A percentile compares a stretch with the other conserved stretches of the same genome.
These are phyloP conservation scores for Hydnomerulius pinastri DNA, from an alignment of 768 basidiomycete genomes.

Conservation along the genomic window DNA sequence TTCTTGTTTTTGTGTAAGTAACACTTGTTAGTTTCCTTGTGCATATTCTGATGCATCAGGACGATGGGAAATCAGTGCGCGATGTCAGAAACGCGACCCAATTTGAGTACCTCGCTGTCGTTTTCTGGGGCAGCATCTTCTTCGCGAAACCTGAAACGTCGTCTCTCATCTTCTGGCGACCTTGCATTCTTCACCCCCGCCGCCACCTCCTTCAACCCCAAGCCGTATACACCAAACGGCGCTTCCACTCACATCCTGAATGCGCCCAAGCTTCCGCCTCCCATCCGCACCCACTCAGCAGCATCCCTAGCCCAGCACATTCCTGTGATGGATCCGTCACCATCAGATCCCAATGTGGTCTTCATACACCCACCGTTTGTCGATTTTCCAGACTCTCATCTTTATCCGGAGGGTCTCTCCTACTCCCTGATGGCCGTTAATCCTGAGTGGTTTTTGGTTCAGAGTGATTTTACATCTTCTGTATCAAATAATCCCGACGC, in stretches of 20 bases:
- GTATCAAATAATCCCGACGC: conserved; percentile 48
- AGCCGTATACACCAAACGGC: conserved; percentile 54
- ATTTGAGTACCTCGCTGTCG: conserved; percentile 20
- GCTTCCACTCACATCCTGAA: conserved; percentile 21
- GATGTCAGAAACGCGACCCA: conserved; percentile 22
- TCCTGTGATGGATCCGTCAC: conserved; percentile 66
- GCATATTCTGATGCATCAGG: neutral
- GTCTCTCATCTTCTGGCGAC: conserved; percentile 46
- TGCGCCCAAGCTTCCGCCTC: conserved; percentile 26
- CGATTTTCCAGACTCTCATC: conserved; percentile 61
- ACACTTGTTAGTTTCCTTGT: neutral
- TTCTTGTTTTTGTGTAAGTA: conserved; percentile 12
- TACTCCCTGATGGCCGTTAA: conserved; percentile 75
- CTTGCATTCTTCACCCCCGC: conserved; percentile 65
- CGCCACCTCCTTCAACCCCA: conserved; percentile 64
- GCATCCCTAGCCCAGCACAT: conserved; percentile 44
- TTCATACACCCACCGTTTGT: conserved; percentile 79
- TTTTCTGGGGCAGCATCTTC: conserved; percentile 24
- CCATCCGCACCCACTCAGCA: conserved; percentile 28
- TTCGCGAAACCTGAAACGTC: conserved; percentile 48
- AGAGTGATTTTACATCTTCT: conserved; percentile 59
- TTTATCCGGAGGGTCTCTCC: conserved; percentile 65
- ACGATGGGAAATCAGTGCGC: conserved; percentile 2
- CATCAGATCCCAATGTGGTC: conserved; percentile 61
- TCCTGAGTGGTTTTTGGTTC: conserved; percentile 77